Evolutionary conservation across 2,329 filamentous ascomycete genomes (phyloP), one percentile per base, ranked within the genome.

Genomic region (Ceratocystis diversiconidia): DNA sequence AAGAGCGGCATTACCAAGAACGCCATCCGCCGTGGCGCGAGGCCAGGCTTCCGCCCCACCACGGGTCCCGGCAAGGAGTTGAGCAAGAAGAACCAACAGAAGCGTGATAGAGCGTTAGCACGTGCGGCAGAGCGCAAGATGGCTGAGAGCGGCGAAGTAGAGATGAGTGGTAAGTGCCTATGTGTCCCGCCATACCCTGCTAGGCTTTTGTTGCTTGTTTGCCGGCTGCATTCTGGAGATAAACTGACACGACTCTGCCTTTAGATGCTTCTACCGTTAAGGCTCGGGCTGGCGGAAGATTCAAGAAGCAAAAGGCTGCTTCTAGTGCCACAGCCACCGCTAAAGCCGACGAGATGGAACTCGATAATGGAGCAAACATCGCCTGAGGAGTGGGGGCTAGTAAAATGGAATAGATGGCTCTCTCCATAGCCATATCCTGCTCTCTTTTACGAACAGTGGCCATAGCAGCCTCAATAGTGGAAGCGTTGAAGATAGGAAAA

Each of bases 21-120:
- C 19, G 80, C 81, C 67, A 71, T 74, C 28, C 74, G 71, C 61
- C 78, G 80, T 55, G 82, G 82, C 52, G 82, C 81, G 1, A 74
- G 81, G 1, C 72, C 78, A 0, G 82, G 82, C 0, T 72, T 85
- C 46, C 71, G 83, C 66, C 81, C 82, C 0, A 84, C 76, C 15
- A 83, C 80, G 73, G 82, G 82, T 0, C 81, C 82, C 0, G 75
- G 79, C 43, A 75, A 74, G 1, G 74, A 77, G 22, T 61, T 83
- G 43, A 83, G 82, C 73, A 74, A 74, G 61, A 85, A 85, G 79
- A 80, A 79, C 77, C 74, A 75, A 72, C 76, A 78, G 69, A 84
- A 84, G 78, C 66, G 84, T 46, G 79, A 84, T 72, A 78, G 79
- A 76, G 77, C 79, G 74, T 71, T 82, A 72, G 76, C 75, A 1